Percentiles rank a stretch among this genome's conserved stretches.
These are phyloP conservation scores for Microbotryum silenes-acaulis DNA, from an alignment of 1,284 basidiomycete genomes.

Conservation along the genomic window DNA sequence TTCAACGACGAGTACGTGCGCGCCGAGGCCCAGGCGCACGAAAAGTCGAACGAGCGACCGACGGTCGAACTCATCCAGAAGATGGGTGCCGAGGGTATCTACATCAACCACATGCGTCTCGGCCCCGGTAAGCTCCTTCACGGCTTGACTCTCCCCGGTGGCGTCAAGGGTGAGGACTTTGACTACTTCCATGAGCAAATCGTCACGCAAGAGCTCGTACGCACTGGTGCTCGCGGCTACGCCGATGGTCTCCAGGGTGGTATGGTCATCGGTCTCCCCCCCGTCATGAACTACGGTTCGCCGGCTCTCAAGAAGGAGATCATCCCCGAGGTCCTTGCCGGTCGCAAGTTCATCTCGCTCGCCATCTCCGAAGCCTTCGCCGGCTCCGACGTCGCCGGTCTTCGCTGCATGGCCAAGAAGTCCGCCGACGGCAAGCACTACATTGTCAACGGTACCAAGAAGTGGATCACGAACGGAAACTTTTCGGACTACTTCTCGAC, in stretches of 20 bases:
- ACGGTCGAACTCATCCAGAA: slow-evolving; percentile 39
- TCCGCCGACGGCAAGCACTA: slow-evolving; percentile 66
- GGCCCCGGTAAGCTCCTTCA: slow-evolving; percentile 70
- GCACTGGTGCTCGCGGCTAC: slow-evolving; percentile 69
- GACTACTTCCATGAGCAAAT: slow-evolving; percentile 78
- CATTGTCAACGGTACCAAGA: slow-evolving; percentile 59
- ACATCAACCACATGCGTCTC: slow-evolving; percentile 81
- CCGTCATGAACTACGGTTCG: slow-evolving; percentile 69
- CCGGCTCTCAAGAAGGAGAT: slow-evolving; percentile 68
- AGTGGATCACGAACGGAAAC: slow-evolving; percentile 41
- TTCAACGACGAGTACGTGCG: slow-evolving; percentile 35
- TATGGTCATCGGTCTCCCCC: slow-evolving; percentile 42
- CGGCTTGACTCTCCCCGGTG: slow-evolving; percentile 71
- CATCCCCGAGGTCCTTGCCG: slow-evolving; percentile 69
- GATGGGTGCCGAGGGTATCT: slow-evolving; percentile 46
- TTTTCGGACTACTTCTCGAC: slow-evolving; percentile 30
- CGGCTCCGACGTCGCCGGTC: slow-evolving; percentile 39
- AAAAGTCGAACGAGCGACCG: slow-evolving; percentile 38
- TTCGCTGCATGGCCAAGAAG: slow-evolving; percentile 68
- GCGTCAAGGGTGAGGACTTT: slow-evolving; percentile 81
- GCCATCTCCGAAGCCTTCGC: slow-evolving; percentile 88
- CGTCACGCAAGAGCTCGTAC: slow-evolving; percentile 74
- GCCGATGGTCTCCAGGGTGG: slow-evolving; percentile 15
- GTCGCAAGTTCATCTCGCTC: slow-evolving; percentile 71
- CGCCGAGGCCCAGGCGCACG: slow-evolving; percentile 37